These are phyloP conservation scores for Planoprotostelium fungivorum DNA, from an alignment of 78 protist species.

Conservation along the genomic window DNA sequence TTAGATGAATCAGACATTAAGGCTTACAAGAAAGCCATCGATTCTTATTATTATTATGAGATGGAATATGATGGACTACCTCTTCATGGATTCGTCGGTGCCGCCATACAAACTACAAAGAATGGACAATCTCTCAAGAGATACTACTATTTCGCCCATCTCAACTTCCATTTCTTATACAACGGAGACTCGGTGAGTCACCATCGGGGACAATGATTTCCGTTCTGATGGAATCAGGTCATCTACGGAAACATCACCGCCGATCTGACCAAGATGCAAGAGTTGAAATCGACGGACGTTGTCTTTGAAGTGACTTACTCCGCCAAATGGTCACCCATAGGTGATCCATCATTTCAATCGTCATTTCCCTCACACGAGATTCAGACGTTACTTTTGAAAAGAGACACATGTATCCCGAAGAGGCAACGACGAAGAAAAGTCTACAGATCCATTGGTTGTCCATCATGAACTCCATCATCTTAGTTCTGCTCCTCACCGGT, in stretches of 20 bases:
- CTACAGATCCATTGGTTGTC: conserved; percentile 96
- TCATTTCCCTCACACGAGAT: not conserved
- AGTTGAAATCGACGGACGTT: not conserved
- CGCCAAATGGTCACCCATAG: not conserved
- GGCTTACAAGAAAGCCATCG: conserved; percentile 74
- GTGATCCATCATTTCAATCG: not conserved
- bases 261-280: not conserved
- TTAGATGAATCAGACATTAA: conserved; percentile 50
- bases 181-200: conserved; percentile 78
- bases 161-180: conserved; percentile 80
- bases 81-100: conserved; percentile 25
- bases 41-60: conserved; percentile 84
- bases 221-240: not conserved
- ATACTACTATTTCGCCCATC: conserved; percentile 77
- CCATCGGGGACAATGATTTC: not conserved
- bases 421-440: conserved; percentile 14
- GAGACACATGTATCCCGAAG: not conserved
- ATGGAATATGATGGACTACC: conserved; percentile 64
- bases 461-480: conserved; percentile 90
- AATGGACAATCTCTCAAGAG: not conserved
- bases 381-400: not conserved
- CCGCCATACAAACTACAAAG: conserved; percentile 6
- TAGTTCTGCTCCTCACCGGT: conserved; percentile 92
- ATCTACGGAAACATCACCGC: not conserved
- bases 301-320: not conserved